These are phyloP conservation scores for Hypocrella siamensis DNA, from an alignment of 2,329 filamentous ascomycete genomes.

Conservation along the genomic window DNA sequence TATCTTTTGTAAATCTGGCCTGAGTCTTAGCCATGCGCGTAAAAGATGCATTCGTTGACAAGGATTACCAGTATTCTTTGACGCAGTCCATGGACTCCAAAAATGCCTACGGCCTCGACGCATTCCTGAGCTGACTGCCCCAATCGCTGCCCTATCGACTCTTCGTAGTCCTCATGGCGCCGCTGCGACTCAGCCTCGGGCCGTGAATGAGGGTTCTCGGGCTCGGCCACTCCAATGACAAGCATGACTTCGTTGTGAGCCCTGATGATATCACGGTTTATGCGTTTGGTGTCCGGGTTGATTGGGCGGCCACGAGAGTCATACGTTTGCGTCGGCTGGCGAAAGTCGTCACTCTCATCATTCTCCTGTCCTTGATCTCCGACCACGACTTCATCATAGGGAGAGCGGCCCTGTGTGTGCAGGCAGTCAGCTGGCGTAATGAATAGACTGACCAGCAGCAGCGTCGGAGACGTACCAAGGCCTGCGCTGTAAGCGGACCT, in stretches of 20 bases:
- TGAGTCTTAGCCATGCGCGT: conserved; percentile 4
- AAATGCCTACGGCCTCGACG: conserved; percentile 27
- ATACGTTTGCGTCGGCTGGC: conserved; percentile 30
- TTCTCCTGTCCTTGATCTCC: conserved; percentile 27
- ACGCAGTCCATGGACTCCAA: conserved; percentile 36
- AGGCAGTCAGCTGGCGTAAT: conserved; percentile 1
- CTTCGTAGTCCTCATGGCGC: conserved; percentile 31
- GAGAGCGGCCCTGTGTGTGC: conserved; percentile 35
- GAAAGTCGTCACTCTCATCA: conserved; percentile 25
- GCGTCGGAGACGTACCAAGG: conserved; percentile 25
- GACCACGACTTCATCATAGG: conserved; percentile 40
- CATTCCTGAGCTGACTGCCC: conserved; percentile 15
- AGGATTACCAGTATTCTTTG: conserved; percentile 33
- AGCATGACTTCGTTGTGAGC: conserved; percentile 49
- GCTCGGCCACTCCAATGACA: conserved; percentile 45
- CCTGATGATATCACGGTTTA: conserved; percentile 41
- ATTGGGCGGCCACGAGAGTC: conserved; percentile 39
- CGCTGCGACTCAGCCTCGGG: conserved; percentile 24
- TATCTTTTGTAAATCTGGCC: conserved; percentile 34
- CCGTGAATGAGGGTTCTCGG: conserved; percentile 27
- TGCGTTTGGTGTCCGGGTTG: conserved; percentile 36
- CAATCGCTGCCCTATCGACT: conserved; percentile 25
- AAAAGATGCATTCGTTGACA: background rate
- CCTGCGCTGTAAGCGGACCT: conserved; percentile 40
- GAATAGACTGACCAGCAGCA: no score